Evolutionary conservation across 441 rosid species (phyloP), one percentile per base, ranked within the genome.

Genomic region (Corymbia calophylla): DNA sequence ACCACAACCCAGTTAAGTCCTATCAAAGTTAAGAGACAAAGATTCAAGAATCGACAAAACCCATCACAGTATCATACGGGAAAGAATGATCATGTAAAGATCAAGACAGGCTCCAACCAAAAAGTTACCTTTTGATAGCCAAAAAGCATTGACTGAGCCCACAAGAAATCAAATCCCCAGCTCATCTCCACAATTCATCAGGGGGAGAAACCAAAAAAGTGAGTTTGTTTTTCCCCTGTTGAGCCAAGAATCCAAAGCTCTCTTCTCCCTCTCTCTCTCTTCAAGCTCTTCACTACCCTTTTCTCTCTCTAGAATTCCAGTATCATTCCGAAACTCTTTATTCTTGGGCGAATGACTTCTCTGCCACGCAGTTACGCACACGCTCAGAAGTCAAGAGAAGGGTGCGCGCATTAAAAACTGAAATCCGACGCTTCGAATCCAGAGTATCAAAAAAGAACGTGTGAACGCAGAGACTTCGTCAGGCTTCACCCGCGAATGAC

Each of bases 111-210:
- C 60, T 32, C 73, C 64, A 91, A 21, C 51, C 89, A 31, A 56
- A 82, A 81, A 10, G 89, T 88, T 87, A 94, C 96, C 97, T 95
- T 92, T 94, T 91, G 89, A 88, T 89, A 88, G 90, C 87, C 9
- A 91, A 89, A 92, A 94, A 92, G 92, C 90, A 92, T 86, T 84
- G 94, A 90, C 91, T 68, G 96, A 95, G 95, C 95, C 97, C 96
- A 94, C 96, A 92, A 91, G 53, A 87, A 91, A 94, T 90, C 91
- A 91, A 89, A 87, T 21, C 51, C 91, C 73, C 87, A 56, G 88
- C 92, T 91, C 94, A 95, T 93, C 94, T 90, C 93, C 90, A 88
- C 91, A 64, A 89, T 90, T 90, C 89, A 90, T 81, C 90, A 39
- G 68, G 84, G n/a, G 15, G 84, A 77, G 48, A 44, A 44, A 77